Base-by-base conservation (phyloP, 129 eudicot species). In the Smallanthus sonchifolius region DNA sequence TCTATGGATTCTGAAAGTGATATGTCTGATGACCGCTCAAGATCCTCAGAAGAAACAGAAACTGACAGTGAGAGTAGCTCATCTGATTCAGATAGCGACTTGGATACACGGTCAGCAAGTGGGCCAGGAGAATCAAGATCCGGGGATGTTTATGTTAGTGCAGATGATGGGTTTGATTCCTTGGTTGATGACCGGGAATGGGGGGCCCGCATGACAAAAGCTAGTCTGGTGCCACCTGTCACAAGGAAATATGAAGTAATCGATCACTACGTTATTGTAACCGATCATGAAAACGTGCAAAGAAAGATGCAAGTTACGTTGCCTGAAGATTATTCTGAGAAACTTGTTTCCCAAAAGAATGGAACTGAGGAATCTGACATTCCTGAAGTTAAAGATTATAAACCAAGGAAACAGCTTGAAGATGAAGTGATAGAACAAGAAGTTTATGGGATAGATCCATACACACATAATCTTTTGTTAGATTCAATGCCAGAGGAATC, bases 201-300 rank as follows among this genome's bases (percentile, higher is more conserved):
- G 99, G 99, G 99, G 66, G 99, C 99, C 55, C 99, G 99, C 40
- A 94, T 94, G 99, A 94, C 99, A 4, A 83, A 94, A 78, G 96
- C 89, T 9, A 91, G 99, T 74, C 97, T 94, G 40, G 99, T 94
- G 47, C 99, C 99, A 51, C 99, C 99, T 20, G 99, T 94, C 34
- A 94, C 99, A 1, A 83, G 99, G 62, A 94, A 91, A 76, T 94
- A 94, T 57, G 97, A 94, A 75, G 96, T 94, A 17, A 91, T 94
- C 48, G 99, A 94, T 70, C 90, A 84, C 68, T 94, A 94, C 57
- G 96, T 86, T 56, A 79, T 94, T 74, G 96, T 94, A 35, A 91
- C 93, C 0, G 99, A 94, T 76, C 88, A 94, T 74, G 90, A 88
- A 77, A 96, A 84, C 76, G 99, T 94, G 54, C 83, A 81, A 76